Evolutionary conservation across 208 protist species (phyloP).

Genomic region (Sergeia podlipaevii): DNA sequence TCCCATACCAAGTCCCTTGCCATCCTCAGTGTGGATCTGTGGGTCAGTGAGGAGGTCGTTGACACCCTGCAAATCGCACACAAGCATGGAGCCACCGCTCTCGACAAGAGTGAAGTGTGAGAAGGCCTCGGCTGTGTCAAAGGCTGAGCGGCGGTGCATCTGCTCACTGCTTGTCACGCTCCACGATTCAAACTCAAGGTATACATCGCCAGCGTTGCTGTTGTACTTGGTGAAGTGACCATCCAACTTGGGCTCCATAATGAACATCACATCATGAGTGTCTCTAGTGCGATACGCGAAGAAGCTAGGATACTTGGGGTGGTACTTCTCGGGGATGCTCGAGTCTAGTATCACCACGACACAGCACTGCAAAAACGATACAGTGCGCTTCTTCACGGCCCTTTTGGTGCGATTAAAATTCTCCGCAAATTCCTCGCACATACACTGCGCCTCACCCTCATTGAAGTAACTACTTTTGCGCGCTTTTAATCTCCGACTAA

Average conservation of each 20-base stretch:
- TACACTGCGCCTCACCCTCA: conserved; percentile 23
- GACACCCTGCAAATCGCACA: conserved; percentile 31
- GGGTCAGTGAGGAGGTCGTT: conserved; percentile 33
- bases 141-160: not conserved
- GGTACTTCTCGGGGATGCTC: conserved; percentile 15
- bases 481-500: conserved; percentile 55
- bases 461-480: conserved; percentile 86
- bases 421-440: not conserved
- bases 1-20: conserved; percentile 27
- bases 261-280: conserved; percentile 26
- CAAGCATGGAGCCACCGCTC: conserved; percentile 18
- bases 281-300: conserved; percentile 16
- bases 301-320: conserved; percentile 9
- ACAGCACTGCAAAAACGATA: not conserved
- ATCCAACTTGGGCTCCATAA: conserved; percentile 18
- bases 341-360: conserved; percentile 8
- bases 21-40: conserved; percentile 25
- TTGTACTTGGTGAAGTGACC: conserved; percentile 12
- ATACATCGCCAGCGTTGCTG: conserved; percentile 15
- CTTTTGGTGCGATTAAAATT: not conserved
- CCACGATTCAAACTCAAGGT: not conserved
- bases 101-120: conserved; percentile 43
- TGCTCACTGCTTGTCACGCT: not conserved
- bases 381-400: not conserved
- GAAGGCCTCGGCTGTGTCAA: conserved; percentile 49